Percentiles rank a stretch among this genome's conserved stretches.
Evolutionary conservation across 352 stramenopile species (phyloP).

Genomic region (Pythium scleroteichum): DNA sequence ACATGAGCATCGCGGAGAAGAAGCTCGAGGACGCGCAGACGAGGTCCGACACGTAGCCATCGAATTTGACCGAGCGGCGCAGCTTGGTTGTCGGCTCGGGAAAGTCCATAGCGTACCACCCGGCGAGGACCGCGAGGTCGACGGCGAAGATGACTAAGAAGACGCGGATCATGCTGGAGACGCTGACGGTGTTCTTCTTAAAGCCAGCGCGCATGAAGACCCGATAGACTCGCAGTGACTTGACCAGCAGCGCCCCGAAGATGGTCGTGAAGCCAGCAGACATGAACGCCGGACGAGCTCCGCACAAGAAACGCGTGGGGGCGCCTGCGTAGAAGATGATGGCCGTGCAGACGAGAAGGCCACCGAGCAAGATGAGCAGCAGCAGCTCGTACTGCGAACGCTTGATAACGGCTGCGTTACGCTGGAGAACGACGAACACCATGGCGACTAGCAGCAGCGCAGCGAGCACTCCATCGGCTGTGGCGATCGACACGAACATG

Average conservation of each 20-base stretch:
- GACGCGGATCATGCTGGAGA: constrained; percentile 24
- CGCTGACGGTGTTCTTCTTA: constrained; percentile 30
- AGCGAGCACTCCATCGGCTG: constrained; percentile 21
- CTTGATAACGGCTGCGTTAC: constrained; percentile 35
- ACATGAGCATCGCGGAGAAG: constrained; percentile 35
- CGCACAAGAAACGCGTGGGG: constrained; percentile 24
- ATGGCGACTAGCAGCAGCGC: constrained; percentile 13
- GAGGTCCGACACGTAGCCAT: constrained; percentile 19
- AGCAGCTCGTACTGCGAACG: constrained; percentile 44
- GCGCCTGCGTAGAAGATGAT: constrained; percentile 24
- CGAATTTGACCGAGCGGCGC: constrained; percentile 9
- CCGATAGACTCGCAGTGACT: constrained; percentile 43
- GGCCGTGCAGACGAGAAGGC: constrained; percentile 28
- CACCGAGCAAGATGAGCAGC: constrained; percentile 30
- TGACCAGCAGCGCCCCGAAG: constrained; percentile 36
- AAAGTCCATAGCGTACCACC: constrained; percentile 31
- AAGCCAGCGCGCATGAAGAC: constrained; percentile 33
- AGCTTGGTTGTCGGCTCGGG: constrained; percentile 20
- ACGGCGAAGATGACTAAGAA: constrained; percentile 21
- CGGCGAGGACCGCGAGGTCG: constrained; percentile 31
- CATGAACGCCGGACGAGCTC: constrained; percentile 24
- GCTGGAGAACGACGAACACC: constrained; percentile 32
- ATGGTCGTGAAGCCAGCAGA: constrained; percentile 34
- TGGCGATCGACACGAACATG: constrained; percentile 21
- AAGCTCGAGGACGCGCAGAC: constrained; percentile 32